Base-by-base conservation (phyloP, 2,329 filamentous ascomycete species). In the Sclerotinia glacialis region DNA sequence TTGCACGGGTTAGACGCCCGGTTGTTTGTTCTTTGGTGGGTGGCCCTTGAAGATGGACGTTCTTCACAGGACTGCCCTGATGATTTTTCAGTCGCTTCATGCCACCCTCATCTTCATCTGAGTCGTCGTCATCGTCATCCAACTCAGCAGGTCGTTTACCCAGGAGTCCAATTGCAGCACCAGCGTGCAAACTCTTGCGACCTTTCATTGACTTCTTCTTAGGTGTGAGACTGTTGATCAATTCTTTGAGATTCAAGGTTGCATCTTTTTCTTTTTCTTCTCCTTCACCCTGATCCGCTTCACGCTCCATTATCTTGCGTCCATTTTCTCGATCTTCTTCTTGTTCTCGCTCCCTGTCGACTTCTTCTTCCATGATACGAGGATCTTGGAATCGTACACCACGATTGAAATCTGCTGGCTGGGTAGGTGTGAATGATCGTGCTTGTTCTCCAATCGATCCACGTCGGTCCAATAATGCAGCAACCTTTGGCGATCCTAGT, bases 211-310 rank as follows among this genome's bases (percentile, higher is more conserved):
- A 77, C 64, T 85, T 88, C 76, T 92, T 91, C 77, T 90, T 91
- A 0, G 91, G 91, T 31, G 89, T 92, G 69, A 94, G 81, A 66
- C 86, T 90, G 68, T 89, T 84, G 68, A 94, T 94, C 85, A 92
- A 89, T 70, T 92, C 89, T 69, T 86, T 89, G 53, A 94, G 78
- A 69, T 86, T 91, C 46, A 87, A 77, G 0, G 89, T 90, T 3
- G 80, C 81, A 69, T 91, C 89, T 56, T 81, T 83, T 44, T 91
- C 89, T 56, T 81, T 83, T 44, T 87, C 85, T 46, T 84, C 82
- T 14, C 58, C 58, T 37, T 80, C 78, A 23, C 75, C 78, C 62
- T 80, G 78, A 71, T 84, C 78, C 7, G 79, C 80, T 71, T 85
- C 83, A 42, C 83, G 80, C 72, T 86, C 82, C 26, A 85, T 78